Base-by-base conservation (phyloP, 768 basidiomycete species). In the Lactarius quietus region DNA sequence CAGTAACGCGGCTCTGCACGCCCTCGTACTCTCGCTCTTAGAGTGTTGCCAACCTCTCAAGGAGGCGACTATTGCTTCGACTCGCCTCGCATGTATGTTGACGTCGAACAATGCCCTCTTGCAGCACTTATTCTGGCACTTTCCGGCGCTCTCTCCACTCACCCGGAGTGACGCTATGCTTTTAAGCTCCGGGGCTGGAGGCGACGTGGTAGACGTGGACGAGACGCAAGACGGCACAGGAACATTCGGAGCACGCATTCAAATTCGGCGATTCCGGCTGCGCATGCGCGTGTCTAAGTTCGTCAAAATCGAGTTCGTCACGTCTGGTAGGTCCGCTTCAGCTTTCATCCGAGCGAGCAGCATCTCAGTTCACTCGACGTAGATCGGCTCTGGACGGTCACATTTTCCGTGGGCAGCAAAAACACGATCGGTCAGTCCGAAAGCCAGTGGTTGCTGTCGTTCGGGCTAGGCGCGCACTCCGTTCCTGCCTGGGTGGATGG, bases 281-380 rank as follows among this genome's bases (percentile, higher is more conserved):
- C 80, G 89, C 18, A 87, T 91, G 88, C 77, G 83, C 28, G 81
- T 89, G 17, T 80, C 83, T n/a, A 82, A 82, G 62, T 62, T 75
- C 28, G 80, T 90, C 33, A 70, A 68, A 7, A 69, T 88, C 18
- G 88, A 90, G 64, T 90, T 90, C 64, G 87, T 90, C 66, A 87
- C 89, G 1, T 74, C 78, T 76, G 81, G 83, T 81, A 63, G 15
- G 76, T 41, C 23, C 18, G 17, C 31, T 57, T 18, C 28, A 26
- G 9, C 39, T 38, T 17, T 31, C 33, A 1, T 26, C 18, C 7
- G 17, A 6, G 31, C 7, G 17, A 6, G 31, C 23, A 28, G n/a
- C 26, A 8, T 33, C 41, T 57, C n/a, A 52, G 23, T 17, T 58
- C 35, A 14, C 33, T 41, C 33, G n/a, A 61, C 35, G 36, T 18